phyloP scores from a whole-genome alignment of 106 monocot genomes.

The Allium cepa region DNA sequence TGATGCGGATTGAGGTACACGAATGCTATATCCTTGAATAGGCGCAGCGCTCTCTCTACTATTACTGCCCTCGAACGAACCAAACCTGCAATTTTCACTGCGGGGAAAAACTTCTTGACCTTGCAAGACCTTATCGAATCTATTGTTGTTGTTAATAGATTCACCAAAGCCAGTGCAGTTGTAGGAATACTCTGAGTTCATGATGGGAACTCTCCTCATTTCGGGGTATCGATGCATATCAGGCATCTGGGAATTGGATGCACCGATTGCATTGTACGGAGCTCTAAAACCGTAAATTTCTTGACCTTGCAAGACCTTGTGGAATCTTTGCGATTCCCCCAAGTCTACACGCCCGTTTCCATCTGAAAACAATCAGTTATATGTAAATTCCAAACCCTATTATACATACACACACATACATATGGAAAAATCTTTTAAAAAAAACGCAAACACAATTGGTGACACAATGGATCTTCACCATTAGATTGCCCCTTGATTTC shows the following conservation, averaged over 20 bases:
- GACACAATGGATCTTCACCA: too few species aligned
- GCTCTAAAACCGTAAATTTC: slow-evolving; percentile 50
- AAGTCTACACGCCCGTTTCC: slow-evolving; percentile 43
- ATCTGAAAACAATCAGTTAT: slow-evolving; percentile 17
- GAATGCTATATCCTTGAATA: slow-evolving; percentile 24
- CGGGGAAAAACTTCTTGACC: slow-evolving; percentile 85
- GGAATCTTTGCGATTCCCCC: slow-evolving; percentile 57
- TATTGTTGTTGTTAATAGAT: slow-evolving; percentile 20
- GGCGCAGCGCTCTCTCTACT: slow-evolving; percentile 13
- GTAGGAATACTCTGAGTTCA: slow-evolving; percentile 32
- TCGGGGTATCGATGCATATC: slow-evolving; percentile 29
- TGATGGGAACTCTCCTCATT: slow-evolving; percentile 26
- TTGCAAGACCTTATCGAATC: slow-evolving; percentile 99
- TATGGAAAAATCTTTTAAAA: too few species aligned
- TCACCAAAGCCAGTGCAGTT: slow-evolving; percentile 68
- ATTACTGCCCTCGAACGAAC: slow-evolving; percentile 2
- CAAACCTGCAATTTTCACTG: slow-evolving; percentile 12
- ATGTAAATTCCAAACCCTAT: too few species aligned
- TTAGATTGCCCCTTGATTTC: too few species aligned
- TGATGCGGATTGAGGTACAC: slow-evolving; percentile 15
- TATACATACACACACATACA: too few species aligned
- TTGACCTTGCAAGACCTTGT: slow-evolving; percentile 95
- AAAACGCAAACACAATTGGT: too few species aligned
- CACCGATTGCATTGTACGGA: slow-evolving; percentile 29
- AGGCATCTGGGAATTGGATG: slow-evolving; percentile 17